These are phyloP conservation scores for Capsicum pubescens DNA, from an alignment of 257 asterid species.

Conservation along the genomic window DNA sequence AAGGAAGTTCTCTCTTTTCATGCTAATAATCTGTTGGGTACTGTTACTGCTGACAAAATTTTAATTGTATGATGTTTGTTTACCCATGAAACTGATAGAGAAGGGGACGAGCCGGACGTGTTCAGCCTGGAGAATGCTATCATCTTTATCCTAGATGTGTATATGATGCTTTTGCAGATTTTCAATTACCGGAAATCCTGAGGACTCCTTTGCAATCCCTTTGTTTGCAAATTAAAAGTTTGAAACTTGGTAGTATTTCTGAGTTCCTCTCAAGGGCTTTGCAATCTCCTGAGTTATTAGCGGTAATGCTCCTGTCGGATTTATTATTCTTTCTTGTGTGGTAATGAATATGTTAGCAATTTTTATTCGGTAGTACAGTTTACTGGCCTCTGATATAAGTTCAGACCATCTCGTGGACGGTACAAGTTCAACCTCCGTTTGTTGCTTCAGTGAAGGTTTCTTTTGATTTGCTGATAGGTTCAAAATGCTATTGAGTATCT, in stretches of 20 bases:
- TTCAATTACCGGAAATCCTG: slow-evolving; percentile 88
- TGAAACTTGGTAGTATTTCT: slow-evolving; percentile 83
- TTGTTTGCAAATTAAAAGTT: slow-evolving; percentile 92
- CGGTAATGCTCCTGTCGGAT: slow-evolving; percentile 61
- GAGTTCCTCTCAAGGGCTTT: slow-evolving; percentile 86
- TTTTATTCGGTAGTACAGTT: slow-evolving; percentile 1
- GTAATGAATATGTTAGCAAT: slow-evolving; percentile 29
- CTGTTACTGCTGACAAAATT: background rate
- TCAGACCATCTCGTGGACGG: background rate
- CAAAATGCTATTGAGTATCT: slow-evolving; percentile 93
- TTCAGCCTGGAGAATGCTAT: slow-evolving; percentile 95
- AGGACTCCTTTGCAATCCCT: slow-evolving; percentile 97
- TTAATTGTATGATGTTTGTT: slow-evolving; percentile 27
- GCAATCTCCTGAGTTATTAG: slow-evolving; percentile 88
- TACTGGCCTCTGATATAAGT: slow-evolving; percentile 14
- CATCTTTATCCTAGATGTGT: slow-evolving; percentile 92
- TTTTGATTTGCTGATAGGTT: slow-evolving; percentile 52
- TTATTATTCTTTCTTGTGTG: slow-evolving; percentile 33
- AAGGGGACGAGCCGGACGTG: slow-evolving; percentile 99
- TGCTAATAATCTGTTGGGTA: slow-evolving; percentile 3
- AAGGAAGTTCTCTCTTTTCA: background rate
- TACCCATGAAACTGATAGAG: slow-evolving; percentile 58
- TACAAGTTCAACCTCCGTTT: slow-evolving; percentile 19
- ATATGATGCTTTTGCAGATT: slow-evolving; percentile 81
- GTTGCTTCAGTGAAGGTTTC: background rate